Conservation (phyloP, 371 early-diverging fungal genomes). For the Lichtheimia ornata region DNA sequence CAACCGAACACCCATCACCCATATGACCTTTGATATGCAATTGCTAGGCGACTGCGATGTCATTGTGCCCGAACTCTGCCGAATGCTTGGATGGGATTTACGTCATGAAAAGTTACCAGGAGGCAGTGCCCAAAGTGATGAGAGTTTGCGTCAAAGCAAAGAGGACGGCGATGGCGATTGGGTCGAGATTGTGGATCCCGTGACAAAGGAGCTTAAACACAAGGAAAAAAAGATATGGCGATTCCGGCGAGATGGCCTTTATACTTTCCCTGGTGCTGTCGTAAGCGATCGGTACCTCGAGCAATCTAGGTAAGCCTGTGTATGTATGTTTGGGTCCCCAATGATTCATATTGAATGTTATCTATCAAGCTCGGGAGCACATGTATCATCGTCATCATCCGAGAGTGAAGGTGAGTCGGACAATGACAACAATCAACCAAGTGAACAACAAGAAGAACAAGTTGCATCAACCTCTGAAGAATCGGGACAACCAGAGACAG, state of each 20-base stretch:
- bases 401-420: no score
- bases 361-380: no score
- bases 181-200: constrained; percentile 12
- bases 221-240: constrained; percentile 25
- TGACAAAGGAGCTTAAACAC: constrained; percentile 12
- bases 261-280: constrained; percentile 51
- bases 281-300: constrained; percentile 26
- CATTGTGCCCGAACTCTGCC: constrained; percentile 80
- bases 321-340: neutral
- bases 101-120: constrained; percentile 55
- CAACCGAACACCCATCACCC: constrained; percentile 85
- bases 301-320: neutral
- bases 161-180: constrained; percentile 16
- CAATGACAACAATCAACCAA: no score
- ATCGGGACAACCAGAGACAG: no score
- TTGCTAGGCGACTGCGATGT: constrained; percentile 87
- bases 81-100: constrained; percentile 75
- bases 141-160: constrained; percentile 23
- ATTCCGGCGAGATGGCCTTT: constrained; percentile 38
- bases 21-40: constrained; percentile 87
- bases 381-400: no score
- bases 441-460: no score
- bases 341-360: no score
- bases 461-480: no score
- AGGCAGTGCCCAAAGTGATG: constrained; percentile 45